Evolutionary conservation across 257 asterid species (phyloP).

Genomic region (Solanum tarijense): DNA sequence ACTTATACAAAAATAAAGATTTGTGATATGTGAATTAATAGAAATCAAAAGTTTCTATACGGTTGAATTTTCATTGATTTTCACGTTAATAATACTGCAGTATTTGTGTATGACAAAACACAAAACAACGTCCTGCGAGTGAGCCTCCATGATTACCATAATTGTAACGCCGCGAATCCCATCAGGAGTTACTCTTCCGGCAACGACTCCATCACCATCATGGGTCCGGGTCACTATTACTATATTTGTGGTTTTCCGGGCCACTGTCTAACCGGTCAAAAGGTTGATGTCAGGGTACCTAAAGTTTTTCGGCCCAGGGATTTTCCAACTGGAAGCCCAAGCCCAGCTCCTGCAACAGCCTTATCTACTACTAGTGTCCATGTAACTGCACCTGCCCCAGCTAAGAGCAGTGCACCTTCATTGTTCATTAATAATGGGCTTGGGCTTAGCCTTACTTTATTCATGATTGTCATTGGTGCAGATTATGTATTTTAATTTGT

Average conservation of each 20-base stretch:
- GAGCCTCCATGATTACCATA: constrained; percentile 31
- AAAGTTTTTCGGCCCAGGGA: not conserved
- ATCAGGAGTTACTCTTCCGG: constrained; percentile 33
- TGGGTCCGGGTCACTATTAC: constrained; percentile 40
- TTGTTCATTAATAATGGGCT: not conserved
- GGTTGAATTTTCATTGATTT: not conserved
- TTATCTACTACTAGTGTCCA: constrained; percentile 11
- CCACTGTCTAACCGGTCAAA: constrained; percentile 60
- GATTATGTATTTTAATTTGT: not conserved
- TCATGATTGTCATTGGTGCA: not conserved
- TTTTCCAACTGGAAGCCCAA: not conserved
- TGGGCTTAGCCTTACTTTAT: not conserved
- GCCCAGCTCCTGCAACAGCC: not conserved
- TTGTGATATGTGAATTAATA: not conserved
- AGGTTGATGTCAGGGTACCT: constrained; percentile 46
- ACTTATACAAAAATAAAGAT: not conserved
- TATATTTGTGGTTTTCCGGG: constrained; percentile 51
- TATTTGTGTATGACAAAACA: constrained; percentile 29
- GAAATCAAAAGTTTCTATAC: not conserved
- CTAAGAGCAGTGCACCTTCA: constrained; percentile 4
- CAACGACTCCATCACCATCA: constrained; percentile 37
- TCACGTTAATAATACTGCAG: constrained; percentile 6
- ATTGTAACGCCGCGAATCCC: constrained; percentile 31
- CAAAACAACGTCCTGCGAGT: constrained; percentile 49
- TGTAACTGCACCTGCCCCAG: constrained; percentile 26